Evolutionary conservation across 345 rosid genomes (phyloP).

Genomic region (Microcos paniculata): DNA sequence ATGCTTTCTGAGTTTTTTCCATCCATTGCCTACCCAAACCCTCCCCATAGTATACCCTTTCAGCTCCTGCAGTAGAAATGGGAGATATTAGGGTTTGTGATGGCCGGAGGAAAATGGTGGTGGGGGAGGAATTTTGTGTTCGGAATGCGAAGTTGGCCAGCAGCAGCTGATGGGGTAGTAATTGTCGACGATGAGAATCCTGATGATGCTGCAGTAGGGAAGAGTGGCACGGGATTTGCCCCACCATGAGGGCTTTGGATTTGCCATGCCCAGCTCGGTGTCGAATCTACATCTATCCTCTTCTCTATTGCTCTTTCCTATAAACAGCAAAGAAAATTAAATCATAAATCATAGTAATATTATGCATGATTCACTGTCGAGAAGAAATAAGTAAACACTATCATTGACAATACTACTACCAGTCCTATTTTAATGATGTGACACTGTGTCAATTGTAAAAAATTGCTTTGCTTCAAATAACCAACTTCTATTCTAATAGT

Average conservation of each 20-base stretch:
- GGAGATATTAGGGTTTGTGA: conserved; percentile 28
- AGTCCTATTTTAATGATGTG: background rate
- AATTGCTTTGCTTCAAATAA: background rate
- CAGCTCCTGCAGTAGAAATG: conserved; percentile 34
- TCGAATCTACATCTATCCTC: conserved; percentile 40
- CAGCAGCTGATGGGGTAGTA: conserved; percentile 34
- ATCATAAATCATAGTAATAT: background rate
- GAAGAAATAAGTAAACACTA: background rate
- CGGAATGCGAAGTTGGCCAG: conserved; percentile 27
- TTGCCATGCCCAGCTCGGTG: conserved; percentile 38
- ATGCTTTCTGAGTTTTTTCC: background rate
- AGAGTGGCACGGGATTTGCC: conserved; percentile 35
- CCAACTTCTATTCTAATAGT: background rate
- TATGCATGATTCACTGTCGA: background rate
- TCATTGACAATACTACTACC: background rate
- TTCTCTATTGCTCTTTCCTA: conserved; percentile 66
- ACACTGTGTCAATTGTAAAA: background rate
- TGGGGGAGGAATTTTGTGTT: conserved; percentile 20
- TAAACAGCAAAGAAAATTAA: background rate
- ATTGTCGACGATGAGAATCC: conserved; percentile 62
- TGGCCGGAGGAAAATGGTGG: conserved; percentile 13
- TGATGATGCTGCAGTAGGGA: conserved; percentile 85
- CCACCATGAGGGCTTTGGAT: conserved; percentile 35
- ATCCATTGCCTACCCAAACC: background rate
- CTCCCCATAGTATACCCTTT: conserved; percentile 5